A percentile compares a stretch with the other conserved stretches of the same genome.
Evolutionary conservation across 257 asterid species (phyloP).

Genomic region (Osmanthus fragrans): DNA sequence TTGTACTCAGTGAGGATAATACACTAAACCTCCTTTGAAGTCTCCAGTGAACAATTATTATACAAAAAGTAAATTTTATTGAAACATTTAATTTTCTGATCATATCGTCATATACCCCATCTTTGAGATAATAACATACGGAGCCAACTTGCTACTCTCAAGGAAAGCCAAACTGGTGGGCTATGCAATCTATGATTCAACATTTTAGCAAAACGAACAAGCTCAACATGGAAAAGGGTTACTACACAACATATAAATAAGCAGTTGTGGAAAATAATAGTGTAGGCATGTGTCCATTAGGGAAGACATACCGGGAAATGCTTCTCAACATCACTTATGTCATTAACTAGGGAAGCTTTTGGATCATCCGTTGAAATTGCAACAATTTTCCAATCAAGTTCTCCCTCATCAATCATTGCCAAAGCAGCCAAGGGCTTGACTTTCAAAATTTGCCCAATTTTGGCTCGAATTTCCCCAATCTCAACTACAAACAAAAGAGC

Average conservation of each 20-base stretch:
- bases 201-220: neutral
- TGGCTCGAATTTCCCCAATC: slow-evolving; percentile 76
- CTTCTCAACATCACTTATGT: slow-evolving; percentile 84
- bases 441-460: slow-evolving; percentile 78
- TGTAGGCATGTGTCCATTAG: neutral
- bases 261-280: neutral
- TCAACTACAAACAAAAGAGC: slow-evolving; percentile 55
- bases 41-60: too few relatives aligned
- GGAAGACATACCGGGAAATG: slow-evolving; percentile 77
- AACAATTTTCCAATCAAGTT: slow-evolving; percentile 96
- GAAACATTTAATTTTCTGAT: neutral
- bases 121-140: neutral
- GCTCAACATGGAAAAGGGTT: neutral
- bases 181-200: neutral
- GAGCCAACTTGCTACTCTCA: neutral
- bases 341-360: slow-evolving; percentile 91
- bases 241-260: neutral
- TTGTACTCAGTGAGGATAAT: neutral
- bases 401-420: slow-evolving; percentile 99
- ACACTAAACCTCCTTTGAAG: neutral
- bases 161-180: neutral
- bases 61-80: neutral
- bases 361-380: slow-evolving; percentile 96
- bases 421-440: slow-evolving; percentile 94
- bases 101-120: neutral